Conservation (phyloP, 495 filamentous ascomycete species). For the Tuber umbilicatum region DNA sequence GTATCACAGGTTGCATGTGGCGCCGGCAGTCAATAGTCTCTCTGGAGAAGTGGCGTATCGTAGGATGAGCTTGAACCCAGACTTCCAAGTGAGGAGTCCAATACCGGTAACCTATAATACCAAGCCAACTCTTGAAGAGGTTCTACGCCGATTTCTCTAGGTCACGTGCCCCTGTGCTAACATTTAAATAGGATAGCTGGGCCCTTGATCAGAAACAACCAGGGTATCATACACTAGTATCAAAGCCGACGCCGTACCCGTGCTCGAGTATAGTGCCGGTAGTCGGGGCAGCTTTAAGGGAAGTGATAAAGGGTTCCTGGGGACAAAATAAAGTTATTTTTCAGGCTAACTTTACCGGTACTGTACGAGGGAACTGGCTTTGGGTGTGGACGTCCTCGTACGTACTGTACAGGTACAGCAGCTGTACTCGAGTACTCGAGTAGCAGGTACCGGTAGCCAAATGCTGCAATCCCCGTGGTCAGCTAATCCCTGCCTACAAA, state of each 20-base stretch:
- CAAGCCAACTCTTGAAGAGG: neutral
- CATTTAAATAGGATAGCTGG: too few species aligned
- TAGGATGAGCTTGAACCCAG: neutral
- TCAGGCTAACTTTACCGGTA: neutral
- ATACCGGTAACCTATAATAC: too few species aligned
- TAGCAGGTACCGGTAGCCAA: too few species aligned
- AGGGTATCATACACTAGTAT: too few species aligned
- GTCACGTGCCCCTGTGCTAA: neutral
- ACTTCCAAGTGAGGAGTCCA: neutral
- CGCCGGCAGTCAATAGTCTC: neutral
- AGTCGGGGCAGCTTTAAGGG: neutral
- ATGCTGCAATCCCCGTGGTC: too few species aligned
- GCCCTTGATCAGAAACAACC: neutral
- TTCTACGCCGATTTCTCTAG: too few species aligned
- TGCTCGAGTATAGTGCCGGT: neutral
- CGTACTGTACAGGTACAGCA: too few species aligned
- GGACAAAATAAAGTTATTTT: neutral
- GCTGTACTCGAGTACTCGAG: too few species aligned
- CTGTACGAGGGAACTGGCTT: too few species aligned
- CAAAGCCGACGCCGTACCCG: neutral
- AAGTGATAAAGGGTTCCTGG: neutral
- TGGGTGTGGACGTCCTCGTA: too few species aligned
- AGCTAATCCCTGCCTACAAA: neutral
- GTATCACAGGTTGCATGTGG: neutral
- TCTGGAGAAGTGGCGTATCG: neutral